Base-by-base conservation (phyloP, 106 monocot genomes). In the Allium sativum region DNA sequence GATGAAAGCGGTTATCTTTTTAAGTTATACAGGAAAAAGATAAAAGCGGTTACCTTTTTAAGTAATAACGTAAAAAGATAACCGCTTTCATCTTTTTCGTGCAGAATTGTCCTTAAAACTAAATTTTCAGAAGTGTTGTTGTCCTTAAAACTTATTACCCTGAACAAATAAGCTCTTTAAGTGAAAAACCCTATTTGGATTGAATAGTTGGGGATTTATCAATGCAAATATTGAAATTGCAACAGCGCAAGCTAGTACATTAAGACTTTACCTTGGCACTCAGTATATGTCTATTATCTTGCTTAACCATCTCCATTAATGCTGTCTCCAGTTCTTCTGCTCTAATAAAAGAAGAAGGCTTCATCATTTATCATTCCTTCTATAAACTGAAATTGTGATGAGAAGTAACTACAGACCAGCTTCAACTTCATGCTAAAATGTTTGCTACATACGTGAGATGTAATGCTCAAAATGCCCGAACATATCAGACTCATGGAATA, bases 261-360 rank as follows among this genome's bases (percentile, higher is more conserved):
- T 19, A 59, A 0, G 12, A 42, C 16, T 6, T 21, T 72, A 94
- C 93, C 80, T 79, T 85, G 57, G 83, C 93, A 81, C 73, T 83
- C 69, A 94, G 77, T 48, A 65, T 54, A 19, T 68, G 93, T 74
- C 93, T 78, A 57, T 94, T 94, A 62, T 94, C 93, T 56, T 89
- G 93, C 78, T 83, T 83, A 42, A 81, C 89, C 93, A 94, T 94
- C 78, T 94, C 93, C 86, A 94, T 86, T 14, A 94, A 74, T 65
- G 93, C 93, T 45, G 83, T 83, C 68, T 94, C 93, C 56, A 90
- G 68, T 56, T 90, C 90, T 72, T 90, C 90, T 56, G 85, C 77
- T 77, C 90, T 90, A 62, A 44, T 10, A 67, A 64, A 64, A 51
- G 31, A 1, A 21, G 5, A 21, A 45, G 42, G 21, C 21, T 58